Conservation (phyloP, 208 protist genomes). For the Entamoeba invadens region DNA sequence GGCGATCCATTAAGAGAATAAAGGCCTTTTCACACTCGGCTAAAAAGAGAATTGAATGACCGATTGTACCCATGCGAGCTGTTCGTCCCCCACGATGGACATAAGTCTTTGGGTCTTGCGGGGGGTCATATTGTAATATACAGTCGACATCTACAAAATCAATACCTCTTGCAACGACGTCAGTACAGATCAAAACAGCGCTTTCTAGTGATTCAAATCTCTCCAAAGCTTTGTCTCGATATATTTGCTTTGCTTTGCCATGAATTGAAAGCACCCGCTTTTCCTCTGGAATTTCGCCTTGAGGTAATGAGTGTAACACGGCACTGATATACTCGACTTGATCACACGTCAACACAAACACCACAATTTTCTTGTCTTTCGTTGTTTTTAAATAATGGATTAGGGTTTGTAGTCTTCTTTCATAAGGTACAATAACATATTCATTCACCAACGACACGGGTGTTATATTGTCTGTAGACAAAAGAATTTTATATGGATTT, state of each 20-base stretch:
- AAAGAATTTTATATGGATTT: conserved; percentile 87
- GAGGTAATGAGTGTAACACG: background rate
- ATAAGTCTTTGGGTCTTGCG: conserved; percentile 44
- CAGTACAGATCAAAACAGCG: conserved; percentile 92
- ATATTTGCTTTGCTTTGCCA: conserved; percentile 84
- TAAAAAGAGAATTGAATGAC: background rate
- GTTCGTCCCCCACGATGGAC: conserved; percentile 78
- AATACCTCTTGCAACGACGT: conserved; percentile 60
- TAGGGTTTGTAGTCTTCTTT: conserved; percentile 93
- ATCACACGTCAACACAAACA: conserved; percentile 91
- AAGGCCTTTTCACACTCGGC: background rate
- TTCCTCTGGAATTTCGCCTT: background rate
- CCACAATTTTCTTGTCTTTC: conserved; percentile 84
- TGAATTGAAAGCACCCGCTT: conserved; percentile 73
- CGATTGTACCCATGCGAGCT: conserved; percentile 53
- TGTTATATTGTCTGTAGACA: conserved; percentile 82
- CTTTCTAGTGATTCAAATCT: conserved; percentile 79
- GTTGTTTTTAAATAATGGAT: conserved; percentile 85
- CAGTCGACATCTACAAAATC: conserved; percentile 46
- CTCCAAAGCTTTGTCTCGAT: conserved; percentile 84
- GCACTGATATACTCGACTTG: conserved; percentile 82
- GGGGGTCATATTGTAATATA: conserved; percentile 23
- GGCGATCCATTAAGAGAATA: background rate
- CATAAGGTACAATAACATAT: conserved; percentile 77
- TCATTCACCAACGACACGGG: conserved; percentile 98